A percentile compares a stretch with the other conserved stretches of the same genome.
Conservation (phyloP, 352 stramenopile species). For the Globisporangium abappressorium region DNA sequence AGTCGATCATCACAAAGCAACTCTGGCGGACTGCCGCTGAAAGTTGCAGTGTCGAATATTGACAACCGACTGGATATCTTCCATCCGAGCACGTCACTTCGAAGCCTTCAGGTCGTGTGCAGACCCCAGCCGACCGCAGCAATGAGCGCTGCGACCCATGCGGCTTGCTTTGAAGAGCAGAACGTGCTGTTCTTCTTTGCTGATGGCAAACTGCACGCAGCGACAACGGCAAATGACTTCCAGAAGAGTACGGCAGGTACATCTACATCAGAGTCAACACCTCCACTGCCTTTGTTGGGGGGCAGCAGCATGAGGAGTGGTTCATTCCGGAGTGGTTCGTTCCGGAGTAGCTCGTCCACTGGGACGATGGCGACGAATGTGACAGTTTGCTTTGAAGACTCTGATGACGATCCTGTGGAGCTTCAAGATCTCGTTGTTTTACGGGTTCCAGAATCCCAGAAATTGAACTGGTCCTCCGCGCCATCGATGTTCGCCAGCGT, state of each 20-base stretch:
- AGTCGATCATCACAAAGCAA: neutral
- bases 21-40: slow-evolving; percentile 14
- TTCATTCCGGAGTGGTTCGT: slow-evolving; percentile 9
- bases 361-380: slow-evolving; percentile 1
- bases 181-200: slow-evolving; percentile 38
- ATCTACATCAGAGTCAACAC: neutral
- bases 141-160: slow-evolving; percentile 32
- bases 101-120: slow-evolving; percentile 30
- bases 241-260: neutral
- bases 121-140: slow-evolving; percentile 22
- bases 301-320: neutral
- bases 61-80: slow-evolving; percentile 39
- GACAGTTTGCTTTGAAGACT: slow-evolving; percentile 18
- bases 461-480: slow-evolving; percentile 49
- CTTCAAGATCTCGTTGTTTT: slow-evolving; percentile 34
- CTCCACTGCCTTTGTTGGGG: neutral
- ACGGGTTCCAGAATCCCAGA: slow-evolving; percentile 44
- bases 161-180: slow-evolving; percentile 34
- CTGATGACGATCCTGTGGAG: slow-evolving; percentile 19
- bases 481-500: slow-evolving; percentile 28
- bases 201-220: slow-evolving; percentile 31
- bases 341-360: neutral
- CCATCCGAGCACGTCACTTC: slow-evolving; percentile 30
- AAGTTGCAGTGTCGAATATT: slow-evolving; percentile 40
- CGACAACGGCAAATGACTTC: slow-evolving; percentile 17